phyloP scores from a whole-genome alignment of 768 basidiomycete species.

The Trametes elegans region DNA sequence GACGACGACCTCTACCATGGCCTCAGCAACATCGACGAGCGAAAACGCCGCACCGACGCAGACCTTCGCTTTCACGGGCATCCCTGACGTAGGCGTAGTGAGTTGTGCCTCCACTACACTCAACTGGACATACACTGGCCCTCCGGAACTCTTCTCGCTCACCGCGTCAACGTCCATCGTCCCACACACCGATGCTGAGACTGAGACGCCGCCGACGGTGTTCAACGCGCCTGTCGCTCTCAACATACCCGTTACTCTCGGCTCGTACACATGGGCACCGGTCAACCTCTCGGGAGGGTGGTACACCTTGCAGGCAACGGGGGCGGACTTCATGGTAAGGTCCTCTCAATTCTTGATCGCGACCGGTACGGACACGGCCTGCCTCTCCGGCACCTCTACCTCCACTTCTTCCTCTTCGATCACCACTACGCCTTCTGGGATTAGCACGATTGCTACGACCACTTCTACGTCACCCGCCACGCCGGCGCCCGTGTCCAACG shows the following conservation, averaged over 20 bases:
- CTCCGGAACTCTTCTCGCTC: conserved; percentile 20
- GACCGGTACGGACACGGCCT: conserved; percentile 37
- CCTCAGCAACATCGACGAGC: neutral
- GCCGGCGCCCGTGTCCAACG: conserved; percentile 4
- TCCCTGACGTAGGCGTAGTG: conserved; percentile 30
- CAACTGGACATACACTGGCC: conserved; percentile 23
- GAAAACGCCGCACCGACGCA: neutral
- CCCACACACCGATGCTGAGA: conserved; percentile 4
- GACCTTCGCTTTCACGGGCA: conserved; percentile 23
- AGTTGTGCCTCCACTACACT: conserved; percentile 35
- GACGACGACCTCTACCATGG: neutral
- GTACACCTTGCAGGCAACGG: conserved; percentile 38
- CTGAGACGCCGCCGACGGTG: neutral
- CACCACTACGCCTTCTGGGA: neutral
- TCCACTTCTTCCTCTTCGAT: conserved; percentile 15
- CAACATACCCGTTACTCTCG: conserved; percentile 28
- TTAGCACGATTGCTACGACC: neutral
- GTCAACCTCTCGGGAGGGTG: conserved; percentile 50
- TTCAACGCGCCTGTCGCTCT: conserved; percentile 29
- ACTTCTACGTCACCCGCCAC: conserved; percentile 10
- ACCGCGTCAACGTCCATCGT: neutral
- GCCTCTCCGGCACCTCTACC: conserved; percentile 27
- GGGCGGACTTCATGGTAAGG: conserved; percentile 2
- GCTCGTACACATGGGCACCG: conserved; percentile 40
- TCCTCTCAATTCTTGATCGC: conserved; percentile 37